These are phyloP conservation scores for Morella rubra DNA, from an alignment of 306 rosid species.

Conservation along the genomic window DNA sequence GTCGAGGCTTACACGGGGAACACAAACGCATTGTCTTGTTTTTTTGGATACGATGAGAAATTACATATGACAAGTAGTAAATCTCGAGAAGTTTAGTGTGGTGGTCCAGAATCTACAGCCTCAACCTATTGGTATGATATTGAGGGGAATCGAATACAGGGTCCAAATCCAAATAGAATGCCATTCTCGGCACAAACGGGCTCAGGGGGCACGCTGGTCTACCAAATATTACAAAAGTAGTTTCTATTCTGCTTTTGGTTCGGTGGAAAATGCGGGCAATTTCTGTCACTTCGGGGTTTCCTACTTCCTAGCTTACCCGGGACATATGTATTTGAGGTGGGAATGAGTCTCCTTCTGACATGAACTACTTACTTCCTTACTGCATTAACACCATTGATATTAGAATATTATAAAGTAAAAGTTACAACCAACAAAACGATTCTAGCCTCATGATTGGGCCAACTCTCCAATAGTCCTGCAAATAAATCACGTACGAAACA, in stretches of 20 bases:
- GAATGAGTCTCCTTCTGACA: not conserved
- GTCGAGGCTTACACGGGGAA: not conserved
- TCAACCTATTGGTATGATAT: no score
- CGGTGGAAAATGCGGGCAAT: not conserved
- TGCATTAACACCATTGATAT: not conserved
- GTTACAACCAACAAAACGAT: not conserved
- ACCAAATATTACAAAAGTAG: not conserved
- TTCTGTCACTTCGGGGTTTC: not conserved
- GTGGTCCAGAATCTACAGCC: no score
- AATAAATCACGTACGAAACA: constrained; percentile 15
- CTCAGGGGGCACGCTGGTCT: not conserved
- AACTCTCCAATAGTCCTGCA: constrained; percentile 25
- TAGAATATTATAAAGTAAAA: not conserved
- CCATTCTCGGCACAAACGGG: not conserved
- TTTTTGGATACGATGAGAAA: no score
- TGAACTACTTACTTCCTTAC: not conserved
- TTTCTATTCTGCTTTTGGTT: not conserved
- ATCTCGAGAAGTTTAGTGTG: no score
- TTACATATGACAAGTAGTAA: no score
- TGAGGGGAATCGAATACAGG: no score
- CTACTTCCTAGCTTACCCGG: not conserved
- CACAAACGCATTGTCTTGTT: not conserved
- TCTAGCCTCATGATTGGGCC: constrained; percentile 19
- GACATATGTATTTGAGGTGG: not conserved
- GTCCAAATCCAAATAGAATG: not conserved